Evolutionary conservation across 2,329 filamentous ascomycete species (phyloP).

Genomic region (Pseudohalonectria lignicola): DNA sequence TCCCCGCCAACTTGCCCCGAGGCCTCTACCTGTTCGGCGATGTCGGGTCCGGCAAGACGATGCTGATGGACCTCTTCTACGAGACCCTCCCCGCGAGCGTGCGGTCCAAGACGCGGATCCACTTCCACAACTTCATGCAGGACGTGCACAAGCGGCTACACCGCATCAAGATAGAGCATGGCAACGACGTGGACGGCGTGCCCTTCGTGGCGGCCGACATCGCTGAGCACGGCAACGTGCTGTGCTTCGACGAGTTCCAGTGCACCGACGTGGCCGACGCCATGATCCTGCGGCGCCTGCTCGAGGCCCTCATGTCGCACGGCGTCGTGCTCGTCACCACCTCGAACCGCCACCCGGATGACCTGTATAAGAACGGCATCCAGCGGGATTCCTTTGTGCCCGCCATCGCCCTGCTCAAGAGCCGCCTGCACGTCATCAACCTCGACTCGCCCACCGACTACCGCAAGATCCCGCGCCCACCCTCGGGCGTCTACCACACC

Average conservation of each 20-base stretch:
- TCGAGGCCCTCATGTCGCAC: conserved; percentile 88
- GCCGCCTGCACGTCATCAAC: conserved; percentile 77
- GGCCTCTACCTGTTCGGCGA: conserved; percentile 94
- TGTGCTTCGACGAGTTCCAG: conserved; percentile 98
- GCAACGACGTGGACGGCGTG: conserved; percentile 79
- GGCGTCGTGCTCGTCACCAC: conserved; percentile 96
- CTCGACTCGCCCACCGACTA: conserved; percentile 94
- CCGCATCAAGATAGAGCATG: conserved; percentile 78
- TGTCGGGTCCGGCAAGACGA: conserved; percentile 95
- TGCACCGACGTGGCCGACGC: conserved; percentile 97
- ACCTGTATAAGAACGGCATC: conserved; percentile 96
- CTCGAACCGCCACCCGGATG: conserved; percentile 90
- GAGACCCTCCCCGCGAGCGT: conserved; percentile 79
- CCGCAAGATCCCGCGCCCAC: conserved; percentile 87
- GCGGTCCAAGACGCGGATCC: conserved; percentile 76
- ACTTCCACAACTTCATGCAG: conserved; percentile 99
- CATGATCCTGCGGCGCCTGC: conserved; percentile 84
- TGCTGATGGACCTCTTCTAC: conserved; percentile 98
- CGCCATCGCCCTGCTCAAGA: conserved; percentile 85
- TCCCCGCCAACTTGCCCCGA: conserved; percentile 67
- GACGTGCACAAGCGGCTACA: conserved; percentile 88
- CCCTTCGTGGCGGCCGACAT: conserved; percentile 94
- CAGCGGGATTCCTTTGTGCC: conserved; percentile 93
- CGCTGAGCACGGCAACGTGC: conserved; percentile 69
- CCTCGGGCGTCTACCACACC: conserved; percentile 88